A percentile compares a stretch with the other conserved stretches of the same genome.
These are phyloP conservation scores for Acanthamoeba castellanii DNA, from an alignment of 208 protist species.

Conservation along the genomic window DNA sequence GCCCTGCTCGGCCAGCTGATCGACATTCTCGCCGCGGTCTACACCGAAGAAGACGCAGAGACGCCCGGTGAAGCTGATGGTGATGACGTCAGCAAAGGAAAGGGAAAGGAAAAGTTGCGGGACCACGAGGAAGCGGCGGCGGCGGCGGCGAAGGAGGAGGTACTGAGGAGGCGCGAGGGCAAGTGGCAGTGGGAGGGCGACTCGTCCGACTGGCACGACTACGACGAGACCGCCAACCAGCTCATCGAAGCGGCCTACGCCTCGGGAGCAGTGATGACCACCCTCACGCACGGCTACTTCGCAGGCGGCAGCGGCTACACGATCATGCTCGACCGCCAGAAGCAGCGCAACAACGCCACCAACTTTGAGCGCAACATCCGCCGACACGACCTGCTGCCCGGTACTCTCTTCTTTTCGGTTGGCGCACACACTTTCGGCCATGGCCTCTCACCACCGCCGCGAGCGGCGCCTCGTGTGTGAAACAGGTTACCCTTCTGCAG, in stretches of 20 bases:
- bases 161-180: not conserved
- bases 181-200: constrained; percentile 37
- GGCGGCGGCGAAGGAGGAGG: not conserved
- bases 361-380: constrained; percentile 51
- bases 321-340: not conserved
- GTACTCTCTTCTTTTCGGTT: not conserved
- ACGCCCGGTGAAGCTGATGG: not conserved
- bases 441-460: not conserved
- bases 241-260: not conserved
- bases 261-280: not conserved
- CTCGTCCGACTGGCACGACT: constrained; percentile 24
- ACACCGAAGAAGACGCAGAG: not conserved
- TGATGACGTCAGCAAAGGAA: not conserved
- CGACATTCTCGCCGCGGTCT: not conserved
- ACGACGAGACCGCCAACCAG: not conserved
- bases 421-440: not conserved
- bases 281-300: not conserved
- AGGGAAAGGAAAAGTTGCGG: not conserved
- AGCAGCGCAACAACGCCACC: constrained; percentile 11
- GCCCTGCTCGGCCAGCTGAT: not conserved
- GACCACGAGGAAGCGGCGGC: no score
- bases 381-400: not conserved
- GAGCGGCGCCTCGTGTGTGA: no score
- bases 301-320: not conserved
- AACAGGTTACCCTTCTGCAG: no score